Evolutionary conservation across 1,284 basidiomycete genomes (phyloP), one percentile per base, ranked within the genome.

Genomic region (Boletus sp.): DNA sequence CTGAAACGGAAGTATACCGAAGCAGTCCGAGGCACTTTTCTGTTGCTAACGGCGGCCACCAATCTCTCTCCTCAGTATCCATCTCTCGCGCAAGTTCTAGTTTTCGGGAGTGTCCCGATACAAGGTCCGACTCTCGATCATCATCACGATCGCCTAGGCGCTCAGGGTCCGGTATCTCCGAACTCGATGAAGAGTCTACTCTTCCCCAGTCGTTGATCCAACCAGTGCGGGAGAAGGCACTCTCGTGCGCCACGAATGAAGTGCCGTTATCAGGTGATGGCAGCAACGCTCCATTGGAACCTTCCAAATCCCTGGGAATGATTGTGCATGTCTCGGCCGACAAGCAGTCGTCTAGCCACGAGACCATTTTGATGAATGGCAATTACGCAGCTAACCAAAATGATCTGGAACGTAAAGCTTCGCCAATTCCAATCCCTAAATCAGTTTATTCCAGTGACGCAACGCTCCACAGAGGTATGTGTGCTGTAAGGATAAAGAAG

Each of bases 91-190:
- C 24, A 24, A 64, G 65, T 39, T 73, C 73, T 46, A 39, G 66
- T 43, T 64, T 55, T 55, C 65, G 56, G n/a, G 68, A 68, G 27
- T 66, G 57, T 39, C 63, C 63, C 31, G 63, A 57, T 27, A 67
- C 70, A 54, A 74, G 67, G 48, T 54, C 63, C 36, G 69, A 63
- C 61, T 74, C 73, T 58, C 73, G 73, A 60, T 77, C 77, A 51
- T 62, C 61, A 7, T 78, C 77, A 52, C 73, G 71, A 59, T 78
- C 76, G 12, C 76, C 76, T 51, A 71, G 71, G 51, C 69, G 64
- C 27, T 74, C 74, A 53, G 66, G 60, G 61, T 61, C 71, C 65
- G 66, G 59, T 63, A 66, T 71, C 58, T 73, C 75, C 62, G 67
- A 65, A 53, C 58, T 45, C 39, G 62, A 55, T 47, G 65, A 69